A percentile compares a stretch with the other conserved stretches of the same genome.
Evolutionary conservation across 2,329 filamentous ascomycete genomes (phyloP).

Genomic region (Neurospora sp.): DNA sequence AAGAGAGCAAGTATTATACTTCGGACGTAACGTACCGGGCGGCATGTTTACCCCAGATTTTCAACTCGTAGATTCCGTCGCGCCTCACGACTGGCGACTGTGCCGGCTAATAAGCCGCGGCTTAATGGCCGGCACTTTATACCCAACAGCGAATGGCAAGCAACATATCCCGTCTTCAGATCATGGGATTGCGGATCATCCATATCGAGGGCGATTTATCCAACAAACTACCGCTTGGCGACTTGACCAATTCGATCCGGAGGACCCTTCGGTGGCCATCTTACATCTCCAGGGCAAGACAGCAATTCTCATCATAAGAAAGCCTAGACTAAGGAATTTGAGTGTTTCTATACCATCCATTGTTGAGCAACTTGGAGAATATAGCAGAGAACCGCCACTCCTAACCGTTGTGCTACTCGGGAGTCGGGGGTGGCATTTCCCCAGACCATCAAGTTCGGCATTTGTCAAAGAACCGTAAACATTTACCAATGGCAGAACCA

Average conservation of each 20-base stretch:
- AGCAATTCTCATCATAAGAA: background rate
- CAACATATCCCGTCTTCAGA: slow-evolving; percentile 11
- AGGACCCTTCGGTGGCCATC: slow-evolving; percentile 1
- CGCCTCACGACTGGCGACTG: background rate
- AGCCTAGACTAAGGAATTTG: background rate
- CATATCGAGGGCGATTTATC: slow-evolving; percentile 11
- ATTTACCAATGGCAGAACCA: background rate
- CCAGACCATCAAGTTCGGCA: background rate
- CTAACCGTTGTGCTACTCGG: background rate
- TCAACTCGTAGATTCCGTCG: background rate
- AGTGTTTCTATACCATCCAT: slow-evolving; percentile 3
- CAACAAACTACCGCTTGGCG: slow-evolving; percentile 18
- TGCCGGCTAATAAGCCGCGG: slow-evolving; percentile 14
- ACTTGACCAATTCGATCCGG: background rate
- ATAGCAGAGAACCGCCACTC: background rate
- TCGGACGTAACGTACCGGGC: slow-evolving; percentile 2
- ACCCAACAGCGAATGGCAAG: slow-evolving; percentile 5
- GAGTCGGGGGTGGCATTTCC: background rate
- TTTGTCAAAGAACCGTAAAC: background rate
- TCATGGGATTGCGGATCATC: slow-evolving; percentile 4
- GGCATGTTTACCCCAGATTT: background rate
- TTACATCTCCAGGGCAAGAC: background rate
- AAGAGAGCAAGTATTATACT: background rate
- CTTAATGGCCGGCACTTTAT: slow-evolving; percentile 12
- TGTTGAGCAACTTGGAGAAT: background rate